Base-by-base conservation (phyloP, 805 yeast genomes). In the Metschnikowia kofuensis region DNA sequence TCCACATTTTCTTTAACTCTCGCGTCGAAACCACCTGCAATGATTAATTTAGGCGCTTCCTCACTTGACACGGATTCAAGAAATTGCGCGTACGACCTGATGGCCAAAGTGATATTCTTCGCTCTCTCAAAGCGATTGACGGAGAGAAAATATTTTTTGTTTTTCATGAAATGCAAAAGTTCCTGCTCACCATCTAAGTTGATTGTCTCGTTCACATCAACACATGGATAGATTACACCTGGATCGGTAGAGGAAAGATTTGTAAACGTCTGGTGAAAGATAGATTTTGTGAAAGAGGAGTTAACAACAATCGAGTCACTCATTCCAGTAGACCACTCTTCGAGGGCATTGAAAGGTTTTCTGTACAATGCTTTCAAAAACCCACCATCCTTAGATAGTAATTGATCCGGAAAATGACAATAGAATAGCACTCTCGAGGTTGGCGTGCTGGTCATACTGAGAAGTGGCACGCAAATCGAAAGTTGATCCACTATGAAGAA, bases 331-430 rank as follows among this genome's bases (percentile, higher is more conserved):
- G 96, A 78, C 68, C 86, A 75, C 56, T 88, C 89, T 67, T 94
- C 99, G 21, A 87, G 68, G n/a, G 69, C 56, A 65, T 94, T 96
- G 66, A 94, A 92, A 1, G 96, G 94, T 4, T 77, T 45, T 53
- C 99, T 74, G 67, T 94, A 94, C 0, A 87, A 43, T 51, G 68
- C 70, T 58, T 89, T 84, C 8, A 85, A 28, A 0, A 75, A 28
- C 2, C 84, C 70, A 2, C 76, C 70, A 45, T 84, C 84, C 15
- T 72, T 70, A 0, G 96, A 85, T 38, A 92, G 70, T 42, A 85
- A 72, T 61, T 86, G 85, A 66, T 94, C 99, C 0, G 99, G 99
- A 66, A 92, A 92, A 70, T 94, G 99, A 61, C 99, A 91, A 66
- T 94, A 94, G 63, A 92, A 94, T 44, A 94, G 68, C 3, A 87